A percentile compares a stretch with the other conserved stretches of the same genome.
Evolutionary conservation across 768 basidiomycete species (phyloP).

Genomic region (Macrocybe gigantea): DNA sequence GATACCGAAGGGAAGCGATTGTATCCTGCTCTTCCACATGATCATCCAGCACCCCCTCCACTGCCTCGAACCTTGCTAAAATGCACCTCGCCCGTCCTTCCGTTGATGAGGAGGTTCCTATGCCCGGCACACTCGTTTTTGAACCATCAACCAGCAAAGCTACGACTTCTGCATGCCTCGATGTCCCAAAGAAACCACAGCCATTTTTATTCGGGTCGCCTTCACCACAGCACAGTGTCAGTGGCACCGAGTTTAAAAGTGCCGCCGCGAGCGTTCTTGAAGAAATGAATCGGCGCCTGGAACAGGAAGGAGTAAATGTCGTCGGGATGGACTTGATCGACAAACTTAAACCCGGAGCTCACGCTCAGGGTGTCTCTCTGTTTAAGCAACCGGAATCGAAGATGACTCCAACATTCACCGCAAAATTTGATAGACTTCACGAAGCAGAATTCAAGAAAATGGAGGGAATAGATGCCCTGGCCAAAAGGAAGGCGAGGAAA

Average conservation of each 20-base stretch:
- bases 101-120: conserved; percentile 20
- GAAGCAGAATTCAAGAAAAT: conserved; percentile 66
- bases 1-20: conserved; percentile 17
- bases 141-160: conserved; percentile 7
- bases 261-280: conserved; percentile 69
- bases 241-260: conserved; percentile 59
- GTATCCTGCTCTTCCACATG: conserved; percentile 33
- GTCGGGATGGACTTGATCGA: conserved; percentile 41
- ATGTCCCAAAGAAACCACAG: conserved; percentile 16
- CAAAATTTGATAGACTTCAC: conserved; percentile 56
- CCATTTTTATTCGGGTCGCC: conserved; percentile 81
- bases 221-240: conserved; percentile 52
- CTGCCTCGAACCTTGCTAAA: conserved; percentile 3
- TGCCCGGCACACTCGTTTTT: conserved; percentile 26
- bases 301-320: conserved; percentile 46
- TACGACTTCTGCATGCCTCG: conserved; percentile 15
- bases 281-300: conserved; percentile 76
- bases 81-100: conserved; percentile 5
- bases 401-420: conserved; percentile 26
- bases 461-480: conserved; percentile 59
- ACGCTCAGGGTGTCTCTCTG: conserved; percentile 9
- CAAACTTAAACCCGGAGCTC: conserved; percentile 28
- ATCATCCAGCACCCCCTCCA: conserved; percentile 17
- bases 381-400: conserved; percentile 20
- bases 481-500: conserved; percentile 34